These are phyloP conservation scores for Citrus reticulata DNA, from an alignment of 345 rosid genomes.

Conservation along the genomic window DNA sequence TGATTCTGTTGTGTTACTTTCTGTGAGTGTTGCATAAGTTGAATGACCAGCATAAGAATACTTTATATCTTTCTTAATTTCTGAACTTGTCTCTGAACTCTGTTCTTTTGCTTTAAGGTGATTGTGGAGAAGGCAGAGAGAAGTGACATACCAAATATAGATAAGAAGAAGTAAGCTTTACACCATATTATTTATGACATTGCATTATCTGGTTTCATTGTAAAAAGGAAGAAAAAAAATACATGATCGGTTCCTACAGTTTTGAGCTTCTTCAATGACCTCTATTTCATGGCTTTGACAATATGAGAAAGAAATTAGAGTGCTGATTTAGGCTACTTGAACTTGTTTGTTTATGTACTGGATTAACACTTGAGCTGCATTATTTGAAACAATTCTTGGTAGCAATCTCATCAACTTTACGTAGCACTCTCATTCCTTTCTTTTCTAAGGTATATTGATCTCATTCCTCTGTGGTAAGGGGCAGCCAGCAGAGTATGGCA, in stretches of 20 bases:
- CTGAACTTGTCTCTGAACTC: background rate
- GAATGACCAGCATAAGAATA: background rate
- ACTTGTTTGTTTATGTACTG: background rate
- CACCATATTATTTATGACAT: background rate
- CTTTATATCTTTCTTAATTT: slow-evolving; percentile 4
- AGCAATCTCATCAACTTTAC: background rate
- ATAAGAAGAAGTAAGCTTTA: slow-evolving; percentile 78
- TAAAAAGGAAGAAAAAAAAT: too few relatives aligned
- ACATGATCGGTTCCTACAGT: background rate
- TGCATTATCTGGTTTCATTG: background rate
- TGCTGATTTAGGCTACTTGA: background rate
- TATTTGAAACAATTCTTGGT: background rate
- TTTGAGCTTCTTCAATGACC: background rate
- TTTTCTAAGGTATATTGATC: background rate
- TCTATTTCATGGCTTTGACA: too few relatives aligned
- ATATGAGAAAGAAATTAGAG: too few relatives aligned
- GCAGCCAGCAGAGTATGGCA: background rate
- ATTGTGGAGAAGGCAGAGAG: slow-evolving; percentile 96
- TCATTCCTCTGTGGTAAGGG: background rate
- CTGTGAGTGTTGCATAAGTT: background rate
- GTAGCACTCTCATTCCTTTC: background rate
- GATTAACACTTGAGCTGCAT: background rate
- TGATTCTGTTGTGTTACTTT: background rate
- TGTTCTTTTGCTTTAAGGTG: slow-evolving; percentile 44
- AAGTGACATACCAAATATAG: slow-evolving; percentile 91